These are phyloP conservation scores for Pisolithus albus DNA, from an alignment of 768 basidiomycete genomes.

Conservation along the genomic window DNA sequence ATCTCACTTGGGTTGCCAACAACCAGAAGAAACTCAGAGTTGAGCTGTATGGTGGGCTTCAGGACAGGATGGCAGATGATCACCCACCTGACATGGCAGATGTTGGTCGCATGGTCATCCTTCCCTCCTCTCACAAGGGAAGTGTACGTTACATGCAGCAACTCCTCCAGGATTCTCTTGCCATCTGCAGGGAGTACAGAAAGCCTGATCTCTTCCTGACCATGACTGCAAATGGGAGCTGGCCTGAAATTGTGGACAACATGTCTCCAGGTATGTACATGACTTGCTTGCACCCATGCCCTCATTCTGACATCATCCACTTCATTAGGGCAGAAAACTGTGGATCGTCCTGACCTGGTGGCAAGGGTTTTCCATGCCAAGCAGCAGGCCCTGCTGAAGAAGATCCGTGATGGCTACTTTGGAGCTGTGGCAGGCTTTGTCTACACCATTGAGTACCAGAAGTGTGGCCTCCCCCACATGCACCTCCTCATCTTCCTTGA, in stretches of 20 bases:
- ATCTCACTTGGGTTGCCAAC: constrained; percentile 26
- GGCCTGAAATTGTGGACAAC: constrained; percentile 37
- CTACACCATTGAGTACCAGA: constrained; percentile 54
- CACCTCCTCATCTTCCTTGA: constrained; percentile 43
- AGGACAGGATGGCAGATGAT: constrained; percentile 24
- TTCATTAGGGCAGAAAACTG: constrained; percentile 25
- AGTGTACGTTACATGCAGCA: constrained; percentile 39
- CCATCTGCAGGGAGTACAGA: constrained; percentile 31
- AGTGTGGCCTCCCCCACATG: constrained; percentile 48
- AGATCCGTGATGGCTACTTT: constrained; percentile 35
- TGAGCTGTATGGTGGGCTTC: constrained; percentile 28
- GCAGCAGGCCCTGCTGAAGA: constrained; percentile 28
- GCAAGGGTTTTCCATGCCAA: constrained; percentile 40
- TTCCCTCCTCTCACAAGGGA: constrained; percentile 39
- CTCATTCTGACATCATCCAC: not conserved
- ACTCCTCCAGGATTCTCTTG: constrained; percentile 40
- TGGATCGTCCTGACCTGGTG: constrained; percentile 44
- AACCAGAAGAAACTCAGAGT: constrained; percentile 33
- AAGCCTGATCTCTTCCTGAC: constrained; percentile 45
- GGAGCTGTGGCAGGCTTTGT: constrained; percentile 38
- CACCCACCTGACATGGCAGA: not conserved
- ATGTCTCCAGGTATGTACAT: constrained; percentile 26
- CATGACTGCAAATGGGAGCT: constrained; percentile 45
- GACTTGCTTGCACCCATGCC: not conserved
- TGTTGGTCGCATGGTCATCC: constrained; percentile 18